phyloP scores from a whole-genome alignment of 1,284 basidiomycete genomes.

The Pulveroboletus sp. region DNA sequence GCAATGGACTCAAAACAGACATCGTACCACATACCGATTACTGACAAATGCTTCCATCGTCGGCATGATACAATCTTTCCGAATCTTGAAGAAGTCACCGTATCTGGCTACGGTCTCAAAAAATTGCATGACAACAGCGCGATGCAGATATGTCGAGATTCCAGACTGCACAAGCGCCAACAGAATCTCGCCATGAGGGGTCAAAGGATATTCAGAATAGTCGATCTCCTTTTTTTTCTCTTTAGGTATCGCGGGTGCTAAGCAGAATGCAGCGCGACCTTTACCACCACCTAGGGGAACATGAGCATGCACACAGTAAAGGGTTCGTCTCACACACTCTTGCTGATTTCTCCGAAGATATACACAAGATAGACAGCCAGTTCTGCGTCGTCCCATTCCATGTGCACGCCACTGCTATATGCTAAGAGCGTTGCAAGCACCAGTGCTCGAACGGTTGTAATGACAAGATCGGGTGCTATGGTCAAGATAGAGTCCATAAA shows the following conservation, averaged over 20 bases:
- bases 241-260: slow-evolving; percentile 63
- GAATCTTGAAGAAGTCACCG: slow-evolving; percentile 93
- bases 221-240: slow-evolving; percentile 70
- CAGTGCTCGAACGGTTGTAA: slow-evolving; percentile 67
- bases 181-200: slow-evolving; percentile 89
- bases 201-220: slow-evolving; percentile 86
- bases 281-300: slow-evolving; percentile 59
- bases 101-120: slow-evolving; percentile 94
- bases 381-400: slow-evolving; percentile 95
- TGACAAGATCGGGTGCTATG: slow-evolving; percentile 82
- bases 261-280: slow-evolving; percentile 75
- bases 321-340: slow-evolving; percentile 48
- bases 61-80: slow-evolving; percentile 83
- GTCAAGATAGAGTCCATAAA: slow-evolving; percentile 82
- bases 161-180: slow-evolving; percentile 82
- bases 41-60: slow-evolving; percentile 91
- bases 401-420: slow-evolving; percentile 53
- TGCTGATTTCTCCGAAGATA: slow-evolving; percentile 92
- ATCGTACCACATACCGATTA: slow-evolving; percentile 53
- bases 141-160: slow-evolving; percentile 83
- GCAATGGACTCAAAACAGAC: neutral
- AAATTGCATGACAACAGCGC: slow-evolving; percentile 88
- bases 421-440: slow-evolving; percentile 73
- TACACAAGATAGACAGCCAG: slow-evolving; percentile 90
- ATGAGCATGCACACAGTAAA: slow-evolving; percentile 2